phyloP scores from a whole-genome alignment of 225 moss, liverwort and hornwort species.

The Pseudisothecium myosuroides region DNA sequence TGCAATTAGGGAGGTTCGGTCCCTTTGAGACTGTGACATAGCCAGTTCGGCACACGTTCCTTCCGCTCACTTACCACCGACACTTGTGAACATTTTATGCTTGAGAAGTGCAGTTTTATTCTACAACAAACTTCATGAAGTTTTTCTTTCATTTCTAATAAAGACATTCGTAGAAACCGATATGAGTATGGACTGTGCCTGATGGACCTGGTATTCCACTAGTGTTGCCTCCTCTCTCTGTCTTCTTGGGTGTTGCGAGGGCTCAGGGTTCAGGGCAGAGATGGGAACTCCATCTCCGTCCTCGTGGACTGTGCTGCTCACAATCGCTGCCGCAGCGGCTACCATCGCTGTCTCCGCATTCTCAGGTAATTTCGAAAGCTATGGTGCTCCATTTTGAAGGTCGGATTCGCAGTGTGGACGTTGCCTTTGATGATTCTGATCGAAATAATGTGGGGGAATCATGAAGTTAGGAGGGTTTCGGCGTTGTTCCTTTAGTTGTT shows the following conservation, averaged over 20 bases:
- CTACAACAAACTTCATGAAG: neutral
- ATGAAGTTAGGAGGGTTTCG: neutral
- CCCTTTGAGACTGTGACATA: too few species aligned
- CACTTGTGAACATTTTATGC: neutral
- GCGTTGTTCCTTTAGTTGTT: neutral
- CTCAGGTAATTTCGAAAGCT: constrained; percentile 2
- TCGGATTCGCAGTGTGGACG: neutral
- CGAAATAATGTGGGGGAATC: neutral
- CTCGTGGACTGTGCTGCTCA: constrained; percentile 28
- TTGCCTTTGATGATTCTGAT: neutral
- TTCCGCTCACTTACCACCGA: neutral
- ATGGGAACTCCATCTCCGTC: constrained; percentile 5
- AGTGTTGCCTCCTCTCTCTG: neutral
- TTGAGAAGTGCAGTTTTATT: neutral
- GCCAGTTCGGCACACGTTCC: neutral
- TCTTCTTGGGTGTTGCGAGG: neutral
- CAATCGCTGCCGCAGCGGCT: constrained; percentile 29
- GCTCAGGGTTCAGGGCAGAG: neutral
- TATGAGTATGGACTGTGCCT: neutral
- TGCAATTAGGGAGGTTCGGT: neutral
- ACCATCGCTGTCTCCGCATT: constrained; percentile 19
- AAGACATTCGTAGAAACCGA: neutral
- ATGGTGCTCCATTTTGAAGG: neutral
- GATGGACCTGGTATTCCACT: neutral
- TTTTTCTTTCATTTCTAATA: neutral